phyloP scores from a whole-genome alignment of 2,329 filamentous ascomycete genomes.

The Metarhizium brunneum region DNA sequence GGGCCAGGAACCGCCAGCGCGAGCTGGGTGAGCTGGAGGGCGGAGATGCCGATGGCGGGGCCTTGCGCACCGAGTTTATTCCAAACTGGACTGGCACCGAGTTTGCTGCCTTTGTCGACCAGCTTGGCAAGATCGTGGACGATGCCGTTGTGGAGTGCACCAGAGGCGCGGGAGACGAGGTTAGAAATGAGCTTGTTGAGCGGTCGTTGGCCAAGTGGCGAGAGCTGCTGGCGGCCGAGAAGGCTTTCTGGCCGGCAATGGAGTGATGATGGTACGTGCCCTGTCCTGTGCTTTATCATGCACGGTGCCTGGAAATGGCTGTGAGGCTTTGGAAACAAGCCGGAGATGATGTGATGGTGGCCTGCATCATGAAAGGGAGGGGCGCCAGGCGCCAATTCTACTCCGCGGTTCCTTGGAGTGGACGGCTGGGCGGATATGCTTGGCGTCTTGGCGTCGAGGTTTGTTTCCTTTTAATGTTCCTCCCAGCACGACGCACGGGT shows the following conservation, averaged over 20 bases:
- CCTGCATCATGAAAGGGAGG: too few species aligned
- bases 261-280: background rate
- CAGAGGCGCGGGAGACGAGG: constrained; percentile 21
- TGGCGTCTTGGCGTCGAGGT: background rate
- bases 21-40: constrained; percentile 12
- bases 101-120: constrained; percentile 50
- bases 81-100: constrained; percentile 57
- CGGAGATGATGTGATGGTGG: background rate
- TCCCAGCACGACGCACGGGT: too few species aligned
- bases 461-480: too few species aligned
- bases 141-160: constrained; percentile 34
- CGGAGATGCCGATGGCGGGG: constrained; percentile 53
- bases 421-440: too few species aligned
- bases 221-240: constrained; percentile 46
- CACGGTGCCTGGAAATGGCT: background rate
- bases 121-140: constrained; percentile 46
- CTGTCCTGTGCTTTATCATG: too few species aligned
- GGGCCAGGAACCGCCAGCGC: constrained; percentile 30
- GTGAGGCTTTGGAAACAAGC: background rate
- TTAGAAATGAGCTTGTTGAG: constrained; percentile 21
- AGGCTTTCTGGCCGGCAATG: constrained; percentile 46
- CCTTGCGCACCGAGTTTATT: constrained; percentile 55
- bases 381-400: too few species aligned
- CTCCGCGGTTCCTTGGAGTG: too few species aligned
- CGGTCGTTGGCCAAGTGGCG: constrained; percentile 35